These are phyloP conservation scores for Aspergillus sp. DNA, from an alignment of 2,329 filamentous ascomycete genomes.

Conservation along the genomic window DNA sequence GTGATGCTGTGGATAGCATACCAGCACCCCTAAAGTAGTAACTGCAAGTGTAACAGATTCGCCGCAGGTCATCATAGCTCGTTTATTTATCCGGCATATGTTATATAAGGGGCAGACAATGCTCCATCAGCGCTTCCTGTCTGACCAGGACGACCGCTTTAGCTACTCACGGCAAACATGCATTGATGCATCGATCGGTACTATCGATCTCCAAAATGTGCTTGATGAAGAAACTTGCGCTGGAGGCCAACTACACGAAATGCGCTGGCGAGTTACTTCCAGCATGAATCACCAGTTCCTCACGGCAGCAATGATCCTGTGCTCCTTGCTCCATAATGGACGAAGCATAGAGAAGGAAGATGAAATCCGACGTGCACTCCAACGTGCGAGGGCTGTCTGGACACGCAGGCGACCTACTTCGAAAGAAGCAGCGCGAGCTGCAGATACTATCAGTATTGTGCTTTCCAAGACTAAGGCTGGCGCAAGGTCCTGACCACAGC, in stretches of 20 bases:
- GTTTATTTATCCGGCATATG: conserved; percentile 22
- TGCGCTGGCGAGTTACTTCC: conserved; percentile 59
- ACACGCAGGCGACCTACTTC: conserved; percentile 17
- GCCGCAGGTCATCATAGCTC: conserved; percentile 22
- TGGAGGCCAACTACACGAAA: conserved; percentile 52
- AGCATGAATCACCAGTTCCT: conserved; percentile 61
- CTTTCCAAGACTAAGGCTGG: not conserved
- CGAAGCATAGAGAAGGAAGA: conserved; percentile 8
- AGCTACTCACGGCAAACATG: conserved; percentile 46
- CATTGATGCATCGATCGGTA: conserved; percentile 46
- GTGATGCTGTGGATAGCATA: not conserved
- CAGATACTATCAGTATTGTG: conserved; percentile 10
- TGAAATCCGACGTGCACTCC: conserved; percentile 17
- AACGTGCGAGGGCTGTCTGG: conserved; percentile 17
- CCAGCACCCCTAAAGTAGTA: conserved; percentile 19
- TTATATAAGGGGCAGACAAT: conserved; percentile 24
- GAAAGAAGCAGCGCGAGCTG: conserved; percentile 15
- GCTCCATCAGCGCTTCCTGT: conserved; percentile 22
- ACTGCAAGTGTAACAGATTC: conserved; percentile 21
- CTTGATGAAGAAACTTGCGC: conserved; percentile 52
- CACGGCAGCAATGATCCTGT: conserved; percentile 59
- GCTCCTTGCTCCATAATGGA: conserved; percentile 27
- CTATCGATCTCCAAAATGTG: conserved; percentile 49
- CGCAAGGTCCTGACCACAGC: not conserved
- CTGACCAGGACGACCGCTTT: conserved; percentile 16